phyloP scores from a whole-genome alignment of 345 rosid genomes.

The Alliaria petiolata region DNA sequence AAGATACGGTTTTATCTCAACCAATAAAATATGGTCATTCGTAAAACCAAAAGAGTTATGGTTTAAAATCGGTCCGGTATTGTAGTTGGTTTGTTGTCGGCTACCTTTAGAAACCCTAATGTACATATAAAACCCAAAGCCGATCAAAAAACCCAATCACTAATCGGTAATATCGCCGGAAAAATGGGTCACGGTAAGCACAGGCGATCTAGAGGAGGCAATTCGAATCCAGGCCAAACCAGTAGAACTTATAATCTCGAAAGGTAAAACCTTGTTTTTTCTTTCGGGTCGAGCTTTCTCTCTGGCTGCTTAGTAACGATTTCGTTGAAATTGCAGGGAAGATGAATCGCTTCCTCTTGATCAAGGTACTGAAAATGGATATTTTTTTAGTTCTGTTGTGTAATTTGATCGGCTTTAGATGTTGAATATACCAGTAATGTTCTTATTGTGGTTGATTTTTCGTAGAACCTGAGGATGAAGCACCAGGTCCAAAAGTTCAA shows the following conservation, averaged over 20 bases:
- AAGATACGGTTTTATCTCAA: too few species aligned
- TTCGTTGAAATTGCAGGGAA: slow-evolving; percentile 16
- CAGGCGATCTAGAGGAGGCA: slow-evolving; percentile 29
- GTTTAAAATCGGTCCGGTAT: not conserved
- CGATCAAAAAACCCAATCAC: too few species aligned
- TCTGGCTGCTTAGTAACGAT: not conserved
- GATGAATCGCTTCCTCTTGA: slow-evolving; percentile 34
- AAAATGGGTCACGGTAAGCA: slow-evolving; percentile 33
- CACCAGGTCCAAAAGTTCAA: slow-evolving; percentile 55
- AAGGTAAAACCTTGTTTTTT: slow-evolving; percentile 12
- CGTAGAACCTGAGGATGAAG: slow-evolving; percentile 59
- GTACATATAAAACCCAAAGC: slow-evolving; percentile 11
- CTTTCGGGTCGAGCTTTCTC: not conserved
- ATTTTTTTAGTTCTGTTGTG: not conserved
- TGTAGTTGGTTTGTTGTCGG: not conserved
- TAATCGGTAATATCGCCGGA: slow-evolving; percentile 22
- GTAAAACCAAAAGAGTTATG: not conserved
- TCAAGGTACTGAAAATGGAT: slow-evolving; percentile 15
- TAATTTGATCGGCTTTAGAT: not conserved
- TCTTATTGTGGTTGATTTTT: not conserved
- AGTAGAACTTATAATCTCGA: slow-evolving; percentile 25
- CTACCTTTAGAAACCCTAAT: slow-evolving; percentile 7
- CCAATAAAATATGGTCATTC: too few species aligned
- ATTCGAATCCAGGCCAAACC: slow-evolving; percentile 21
- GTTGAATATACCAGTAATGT: not conserved